Conservation (phyloP, 2,329 filamentous ascomycete genomes). For the Cercospora beticola region DNA sequence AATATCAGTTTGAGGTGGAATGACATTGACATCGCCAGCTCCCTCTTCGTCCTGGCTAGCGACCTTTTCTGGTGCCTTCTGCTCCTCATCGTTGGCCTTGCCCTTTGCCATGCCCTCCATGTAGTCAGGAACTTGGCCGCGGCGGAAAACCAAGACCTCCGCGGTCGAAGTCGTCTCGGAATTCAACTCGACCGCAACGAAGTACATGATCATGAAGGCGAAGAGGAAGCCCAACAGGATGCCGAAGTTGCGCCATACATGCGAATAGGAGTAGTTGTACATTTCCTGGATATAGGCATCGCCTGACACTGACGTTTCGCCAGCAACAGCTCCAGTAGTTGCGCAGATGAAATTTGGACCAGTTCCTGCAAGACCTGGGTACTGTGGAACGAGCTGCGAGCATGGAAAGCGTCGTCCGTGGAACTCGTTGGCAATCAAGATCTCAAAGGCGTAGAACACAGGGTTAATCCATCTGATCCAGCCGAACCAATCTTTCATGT, state of each 20-base stretch:
- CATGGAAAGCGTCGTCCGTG: slow-evolving; percentile 38
- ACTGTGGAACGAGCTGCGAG: slow-evolving; percentile 41
- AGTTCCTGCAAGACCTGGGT: slow-evolving; percentile 31
- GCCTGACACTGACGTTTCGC: slow-evolving; percentile 41
- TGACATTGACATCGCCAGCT: slow-evolving; percentile 39
- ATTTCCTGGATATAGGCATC: slow-evolving; percentile 38
- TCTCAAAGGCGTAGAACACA: slow-evolving; percentile 64
- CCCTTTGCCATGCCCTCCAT: slow-evolving; percentile 36
- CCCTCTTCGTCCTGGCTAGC: slow-evolving; percentile 29
- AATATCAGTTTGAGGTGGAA: slow-evolving; percentile 44
- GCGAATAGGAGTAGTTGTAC: slow-evolving; percentile 45
- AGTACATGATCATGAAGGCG: slow-evolving; percentile 64
- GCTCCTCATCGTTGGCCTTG: slow-evolving; percentile 40
- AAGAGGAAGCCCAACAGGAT: slow-evolving; percentile 65
- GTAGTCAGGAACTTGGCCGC: slow-evolving; percentile 45
- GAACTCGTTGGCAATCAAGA: slow-evolving; percentile 57
- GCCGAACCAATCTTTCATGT: slow-evolving; percentile 59
- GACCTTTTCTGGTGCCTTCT: slow-evolving; percentile 32
- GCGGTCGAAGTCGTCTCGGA: slow-evolving; percentile 62
- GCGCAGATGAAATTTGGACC: slow-evolving; percentile 42
- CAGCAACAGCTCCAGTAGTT: slow-evolving; percentile 41
- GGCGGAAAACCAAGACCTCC: slow-evolving; percentile 65
- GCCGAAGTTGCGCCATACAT: slow-evolving; percentile 61
- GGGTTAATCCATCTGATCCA: slow-evolving; percentile 52
- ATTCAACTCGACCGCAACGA: slow-evolving; percentile 64